A percentile compares a stretch with the other conserved stretches of the same genome.
Conservation (phyloP, 2,329 filamentous ascomycete genomes). For the Diplocarpon rosae region DNA sequence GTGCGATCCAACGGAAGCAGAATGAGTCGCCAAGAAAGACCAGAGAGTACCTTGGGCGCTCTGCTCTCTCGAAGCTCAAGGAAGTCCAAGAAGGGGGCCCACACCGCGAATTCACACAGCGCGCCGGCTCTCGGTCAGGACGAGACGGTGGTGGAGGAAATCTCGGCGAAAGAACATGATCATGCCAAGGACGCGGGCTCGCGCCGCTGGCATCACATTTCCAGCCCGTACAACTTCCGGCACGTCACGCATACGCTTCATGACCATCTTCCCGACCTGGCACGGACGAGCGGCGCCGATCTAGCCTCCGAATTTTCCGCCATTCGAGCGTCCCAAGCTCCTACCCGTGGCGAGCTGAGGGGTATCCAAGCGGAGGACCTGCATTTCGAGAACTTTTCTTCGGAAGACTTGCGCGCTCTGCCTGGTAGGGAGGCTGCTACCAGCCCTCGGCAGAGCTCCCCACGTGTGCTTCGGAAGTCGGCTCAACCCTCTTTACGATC, state of each 20-base stretch:
- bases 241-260: conserved; percentile 49
- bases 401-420: conserved; percentile 29
- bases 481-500: conserved; percentile 11
- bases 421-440: conserved; percentile 11
- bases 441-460: conserved; percentile 11
- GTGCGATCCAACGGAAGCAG: conserved; percentile 42
- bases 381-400: conserved; percentile 39
- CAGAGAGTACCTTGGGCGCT: conserved; percentile 47
- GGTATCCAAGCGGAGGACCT: conserved; percentile 33
- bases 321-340: conserved; percentile 30
- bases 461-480: conserved; percentile 11
- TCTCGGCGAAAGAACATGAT: conserved; percentile 18
- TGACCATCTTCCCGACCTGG: conserved; percentile 35
- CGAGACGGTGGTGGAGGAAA: conserved; percentile 10
- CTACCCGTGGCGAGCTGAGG: conserved; percentile 28
- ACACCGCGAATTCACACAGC: conserved; percentile 15
- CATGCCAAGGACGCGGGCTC: conserved; percentile 10
- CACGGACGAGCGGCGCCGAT: conserved; percentile 32
- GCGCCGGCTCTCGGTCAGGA: conserved; percentile 9
- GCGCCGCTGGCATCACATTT: conserved; percentile 33
- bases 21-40: conserved; percentile 39
- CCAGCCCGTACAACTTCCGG: conserved; percentile 55
- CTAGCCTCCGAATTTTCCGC: conserved; percentile 35
- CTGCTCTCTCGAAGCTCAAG: conserved; percentile 44
- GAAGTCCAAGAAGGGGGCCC: conserved; percentile 39